Base-by-base conservation (phyloP, 768 basidiomycete genomes). In the Leucocoprinus birnbaumii region DNA sequence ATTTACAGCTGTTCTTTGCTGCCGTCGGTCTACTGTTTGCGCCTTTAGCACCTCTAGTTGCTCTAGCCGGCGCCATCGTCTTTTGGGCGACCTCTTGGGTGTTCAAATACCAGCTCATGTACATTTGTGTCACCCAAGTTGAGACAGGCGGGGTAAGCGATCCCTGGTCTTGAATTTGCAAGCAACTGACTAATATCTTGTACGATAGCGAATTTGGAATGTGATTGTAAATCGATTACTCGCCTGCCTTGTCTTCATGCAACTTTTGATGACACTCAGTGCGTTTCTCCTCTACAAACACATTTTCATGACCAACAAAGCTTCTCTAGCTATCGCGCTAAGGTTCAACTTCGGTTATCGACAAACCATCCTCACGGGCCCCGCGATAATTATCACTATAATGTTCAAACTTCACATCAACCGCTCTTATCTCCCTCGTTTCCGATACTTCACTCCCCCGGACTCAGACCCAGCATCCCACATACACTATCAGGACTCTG, bases 81-180 rank as follows among this genome's bases (percentile, higher is more conserved):
- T 89, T 90, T 66, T 93, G 89, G 86, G 69, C 82, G 46, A 77
- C 76, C 53, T 82, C 82, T 6, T 80, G 80, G 75, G 84, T 87
- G 18, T 91, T 90, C 76, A 94, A 94, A 69, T 94, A 94, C 63
- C 85, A 90, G 70, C 73, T 94, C 24, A 86, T 93, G 78, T 94
- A 89, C 65, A 88, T 91, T 41, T 90, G 80, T 62, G 73, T 87
- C 34, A 83, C 89, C 2, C 80, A 80, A 51, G 84, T 88, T 14
- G 93, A 95, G 70, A 87, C 83, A 19, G 93, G 92, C 42, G 93
- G 93, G 35, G 86, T 88, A 68, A 62, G 31, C 11, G n/a, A 31
- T 31, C 31, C 11, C 31, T 31, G 31, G 5, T 31, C 6, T 31
- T 31, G 5, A 5, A 31, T 11, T 31, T 31, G 6, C 5, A 5